Percentiles rank a stretch among this genome's conserved stretches.
These are phyloP conservation scores for Infundibulicybe gibba DNA, from an alignment of 768 basidiomycete genomes.

Conservation along the genomic window DNA sequence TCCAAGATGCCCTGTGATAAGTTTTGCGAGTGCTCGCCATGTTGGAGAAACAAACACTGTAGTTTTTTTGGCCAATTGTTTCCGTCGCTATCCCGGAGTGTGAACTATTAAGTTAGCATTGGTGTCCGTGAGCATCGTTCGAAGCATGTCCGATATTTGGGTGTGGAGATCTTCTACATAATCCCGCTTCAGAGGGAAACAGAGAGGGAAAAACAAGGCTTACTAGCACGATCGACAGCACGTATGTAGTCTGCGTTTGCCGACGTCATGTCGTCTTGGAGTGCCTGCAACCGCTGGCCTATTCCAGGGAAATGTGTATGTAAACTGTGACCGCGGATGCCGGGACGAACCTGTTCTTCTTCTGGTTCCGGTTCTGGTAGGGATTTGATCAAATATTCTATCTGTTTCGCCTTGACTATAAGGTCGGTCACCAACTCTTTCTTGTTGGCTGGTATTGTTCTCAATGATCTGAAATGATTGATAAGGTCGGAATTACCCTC, in stretches of 20 bases:
- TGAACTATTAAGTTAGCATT: conserved; percentile 24
- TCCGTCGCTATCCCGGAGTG: neutral
- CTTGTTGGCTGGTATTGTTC: conserved; percentile 57
- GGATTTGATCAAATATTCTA: conserved; percentile 79
- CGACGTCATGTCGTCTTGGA: conserved; percentile 67
- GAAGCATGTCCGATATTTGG: conserved; percentile 57
- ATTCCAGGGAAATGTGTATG: neutral
- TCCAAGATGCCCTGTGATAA: too few relatives aligned
- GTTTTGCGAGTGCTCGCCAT: too few relatives aligned
- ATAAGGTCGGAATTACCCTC: conserved; percentile 47
- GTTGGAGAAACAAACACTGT: too few relatives aligned
- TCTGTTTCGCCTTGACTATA: conserved; percentile 83
- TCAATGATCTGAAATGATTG: neutral
- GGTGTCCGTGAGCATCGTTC: conserved; percentile 52
- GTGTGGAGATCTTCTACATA: conserved; percentile 53
- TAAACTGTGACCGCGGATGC: neutral
- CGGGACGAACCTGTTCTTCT: conserved; percentile 58
- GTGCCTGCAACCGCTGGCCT: conserved; percentile 64
- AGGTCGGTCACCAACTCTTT: conserved; percentile 83
- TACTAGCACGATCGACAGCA: conserved; percentile 76
- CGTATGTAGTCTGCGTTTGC: conserved; percentile 75
- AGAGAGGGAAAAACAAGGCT: conserved; percentile 22
- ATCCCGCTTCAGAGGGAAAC: neutral
- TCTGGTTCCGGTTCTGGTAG: conserved; percentile 78
- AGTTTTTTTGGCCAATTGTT: too few relatives aligned